Percentiles rank a stretch among this genome's conserved stretches.
phyloP scores from a whole-genome alignment of 192 early-diverging fungal genomes.

The Coemansia umbellata region DNA sequence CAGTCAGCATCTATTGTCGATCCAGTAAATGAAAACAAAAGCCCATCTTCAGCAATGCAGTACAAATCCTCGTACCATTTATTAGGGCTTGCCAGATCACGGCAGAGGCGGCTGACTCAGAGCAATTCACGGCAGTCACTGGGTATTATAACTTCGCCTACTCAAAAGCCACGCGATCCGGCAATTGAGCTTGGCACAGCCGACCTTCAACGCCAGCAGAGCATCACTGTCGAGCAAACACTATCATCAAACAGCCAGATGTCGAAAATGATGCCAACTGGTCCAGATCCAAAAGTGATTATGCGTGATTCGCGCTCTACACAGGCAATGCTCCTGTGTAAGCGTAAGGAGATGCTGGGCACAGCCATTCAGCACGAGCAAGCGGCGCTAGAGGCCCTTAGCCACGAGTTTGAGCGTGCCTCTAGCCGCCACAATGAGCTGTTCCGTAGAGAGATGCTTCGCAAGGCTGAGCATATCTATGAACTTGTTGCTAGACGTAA shows the following conservation, averaged over 20 bases:
- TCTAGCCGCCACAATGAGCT: slow-evolving; percentile 27
- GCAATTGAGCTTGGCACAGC: not conserved
- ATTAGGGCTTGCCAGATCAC: slow-evolving; percentile 39
- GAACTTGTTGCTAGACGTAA: slow-evolving; percentile 49
- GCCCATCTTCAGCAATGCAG: slow-evolving; percentile 31
- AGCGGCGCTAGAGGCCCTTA: slow-evolving; percentile 27
- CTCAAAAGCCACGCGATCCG: slow-evolving; percentile 1
- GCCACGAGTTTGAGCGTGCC: slow-evolving; percentile 43
- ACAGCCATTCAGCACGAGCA: slow-evolving; percentile 43
- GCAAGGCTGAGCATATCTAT: slow-evolving; percentile 47
- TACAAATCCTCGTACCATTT: slow-evolving; percentile 51
- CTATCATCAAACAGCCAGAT: slow-evolving; percentile 19
- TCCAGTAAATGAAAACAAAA: slow-evolving; percentile 5
- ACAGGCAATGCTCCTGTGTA: slow-evolving; percentile 40
- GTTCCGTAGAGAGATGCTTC: slow-evolving; percentile 36
- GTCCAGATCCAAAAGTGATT: slow-evolving; percentile 47
- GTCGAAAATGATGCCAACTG: slow-evolving; percentile 36
- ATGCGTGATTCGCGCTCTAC: slow-evolving; percentile 52
- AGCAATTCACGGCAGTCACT: slow-evolving; percentile 41
- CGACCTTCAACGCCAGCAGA: slow-evolving; percentile 35
- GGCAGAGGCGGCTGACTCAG: slow-evolving; percentile 36
- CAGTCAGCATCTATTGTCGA: not conserved
- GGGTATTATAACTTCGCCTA: not conserved
- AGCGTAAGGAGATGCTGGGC: slow-evolving; percentile 48
- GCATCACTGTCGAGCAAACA: slow-evolving; percentile 25